Evolutionary conservation across 1,284 basidiomycete genomes (phyloP), one percentile per base, ranked within the genome.

Genomic region (Leccinum angustisporum): DNA sequence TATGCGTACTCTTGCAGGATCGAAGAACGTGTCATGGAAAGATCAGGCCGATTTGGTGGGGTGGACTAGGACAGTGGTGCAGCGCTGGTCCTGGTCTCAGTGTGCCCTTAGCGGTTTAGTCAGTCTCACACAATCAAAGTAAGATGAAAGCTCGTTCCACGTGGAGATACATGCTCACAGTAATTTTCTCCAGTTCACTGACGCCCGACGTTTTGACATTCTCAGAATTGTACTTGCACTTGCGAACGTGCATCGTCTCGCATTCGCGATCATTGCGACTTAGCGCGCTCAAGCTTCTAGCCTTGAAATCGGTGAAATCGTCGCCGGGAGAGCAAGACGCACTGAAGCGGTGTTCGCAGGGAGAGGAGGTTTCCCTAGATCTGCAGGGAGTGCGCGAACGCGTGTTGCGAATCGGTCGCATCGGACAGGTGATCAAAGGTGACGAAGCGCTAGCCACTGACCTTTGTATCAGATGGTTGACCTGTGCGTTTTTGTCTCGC

Each of bases 321-420:
- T 69, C 78, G 4, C 67, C 77, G 2, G 79, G 77, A 30, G 80
- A 86, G 21, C 79, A 83, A 30, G 86, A 88, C 34, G 79, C 89
- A 1, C 73, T 92, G 60, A 82, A 84, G 63, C 81, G 83, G 21
- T 90, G 89, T 70, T 70, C 92, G 5, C 83, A 87, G 57, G 87
- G 88, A 1, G 94, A 96, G 71, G 83, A 90, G 61, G 84, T 91
- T 0, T 77, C 88, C 1, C 76, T 95, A 52, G 88, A 92, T 56
- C 80, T 92, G 2, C 86, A 89, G 64, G 91, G 93, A 36, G 88
- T 90, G 0, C 83, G 95, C 27, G 95, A 97, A 68, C 85, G 94
- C 40, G 86, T 92, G 1, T 76, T 95, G 65, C 80, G 86, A 33
- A 91, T 95, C 14, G 82, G 81, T 7, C 80, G 86, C 40, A 77